Conservation (phyloP, 192 early-diverging fungal genomes). For the Backusella liffmaniae region DNA sequence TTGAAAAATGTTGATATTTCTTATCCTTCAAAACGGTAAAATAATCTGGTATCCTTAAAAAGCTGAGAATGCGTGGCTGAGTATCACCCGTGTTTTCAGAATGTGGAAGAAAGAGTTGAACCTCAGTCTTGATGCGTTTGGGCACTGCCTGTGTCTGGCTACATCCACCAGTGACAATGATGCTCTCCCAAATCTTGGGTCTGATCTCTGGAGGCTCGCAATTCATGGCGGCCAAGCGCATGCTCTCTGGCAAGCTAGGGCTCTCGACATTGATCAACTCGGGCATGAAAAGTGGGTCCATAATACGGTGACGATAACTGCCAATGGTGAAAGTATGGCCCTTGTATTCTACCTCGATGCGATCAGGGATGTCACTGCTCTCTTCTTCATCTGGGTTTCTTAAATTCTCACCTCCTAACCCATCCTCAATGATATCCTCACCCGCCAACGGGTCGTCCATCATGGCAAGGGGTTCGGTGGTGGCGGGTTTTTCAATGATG, state of each 20-base stretch:
- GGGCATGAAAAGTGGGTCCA: conserved; percentile 77
- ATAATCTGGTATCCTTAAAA: conserved; percentile 83
- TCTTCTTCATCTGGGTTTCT: conserved; percentile 30
- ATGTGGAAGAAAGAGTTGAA: conserved; percentile 59
- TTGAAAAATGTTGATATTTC: conserved; percentile 56
- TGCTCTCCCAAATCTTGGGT: conserved; percentile 78
- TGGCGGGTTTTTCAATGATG: neutral
- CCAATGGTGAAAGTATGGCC: conserved; percentile 66
- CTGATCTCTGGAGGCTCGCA: conserved; percentile 74
- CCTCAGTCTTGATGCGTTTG: conserved; percentile 66
- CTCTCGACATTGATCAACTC: conserved; percentile 38
- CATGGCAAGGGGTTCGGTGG: neutral
- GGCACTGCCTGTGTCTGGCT: conserved; percentile 54
- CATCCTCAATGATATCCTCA: conserved; percentile 25
- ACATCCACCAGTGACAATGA: conserved; percentile 84
- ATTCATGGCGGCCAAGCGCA: conserved; percentile 60
- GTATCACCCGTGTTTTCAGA: conserved; percentile 86
- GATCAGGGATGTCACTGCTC: conserved; percentile 20
- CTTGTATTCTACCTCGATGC: conserved; percentile 53
- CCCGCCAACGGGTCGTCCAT: conserved; percentile 2
- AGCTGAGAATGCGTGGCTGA: conserved; percentile 83
- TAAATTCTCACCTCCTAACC: neutral
- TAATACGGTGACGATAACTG: conserved; percentile 51
- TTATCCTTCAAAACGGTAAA: conserved; percentile 75
- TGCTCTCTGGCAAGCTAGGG: conserved; percentile 56